These are phyloP conservation scores for Aspergillus hancockii DNA, from an alignment of 495 filamentous ascomycete species.

Conservation along the genomic window DNA sequence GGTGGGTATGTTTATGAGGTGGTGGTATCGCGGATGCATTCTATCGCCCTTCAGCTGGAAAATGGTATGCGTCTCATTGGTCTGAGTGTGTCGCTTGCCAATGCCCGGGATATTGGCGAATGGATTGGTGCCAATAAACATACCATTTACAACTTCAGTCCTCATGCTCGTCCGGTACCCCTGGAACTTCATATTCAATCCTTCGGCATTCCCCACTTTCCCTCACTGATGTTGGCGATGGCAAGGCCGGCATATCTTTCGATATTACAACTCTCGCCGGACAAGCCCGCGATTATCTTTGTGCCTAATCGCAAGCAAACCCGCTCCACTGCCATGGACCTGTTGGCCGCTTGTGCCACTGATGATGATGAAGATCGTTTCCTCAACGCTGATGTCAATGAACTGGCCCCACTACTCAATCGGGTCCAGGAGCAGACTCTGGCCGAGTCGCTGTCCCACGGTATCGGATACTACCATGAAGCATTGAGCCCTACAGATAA, in stretches of 20 bases:
- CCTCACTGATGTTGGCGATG: slow-evolving; percentile 98
- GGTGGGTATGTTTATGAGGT: slow-evolving; percentile 92
- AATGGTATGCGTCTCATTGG: slow-evolving; percentile 84
- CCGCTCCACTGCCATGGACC: slow-evolving; percentile 83
- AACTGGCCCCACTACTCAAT: slow-evolving; percentile 78
- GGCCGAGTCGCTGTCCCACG: slow-evolving; percentile 89
- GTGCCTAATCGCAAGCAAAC: slow-evolving; percentile 92
- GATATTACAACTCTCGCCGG: slow-evolving; percentile 77
- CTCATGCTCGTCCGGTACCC: slow-evolving; percentile 80
- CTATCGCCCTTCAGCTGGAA: slow-evolving; percentile 86
- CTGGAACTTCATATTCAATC: slow-evolving; percentile 95
- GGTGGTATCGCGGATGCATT: slow-evolving; percentile 95
- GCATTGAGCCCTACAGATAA: slow-evolving; percentile 86
- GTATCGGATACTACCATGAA: slow-evolving; percentile 97
- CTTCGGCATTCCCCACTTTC: slow-evolving; percentile 94
- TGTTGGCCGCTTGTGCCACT: slow-evolving; percentile 78
- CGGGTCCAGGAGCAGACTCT: slow-evolving; percentile 83
- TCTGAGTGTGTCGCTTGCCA: slow-evolving; percentile 88
- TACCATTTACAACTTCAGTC: slow-evolving; percentile 98
- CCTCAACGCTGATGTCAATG: slow-evolving; percentile 74
- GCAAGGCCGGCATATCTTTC: slow-evolving; percentile 87
- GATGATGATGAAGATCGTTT: slow-evolving; percentile 95
- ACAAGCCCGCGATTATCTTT: slow-evolving; percentile 89
- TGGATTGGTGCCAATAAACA: slow-evolving; percentile 99
- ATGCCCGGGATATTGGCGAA: slow-evolving; percentile 89